Evolutionary conservation across 371 early-diverging fungal genomes (phyloP), one percentile per base, ranked within the genome.

Genomic region (Mortierella sp.): DNA sequence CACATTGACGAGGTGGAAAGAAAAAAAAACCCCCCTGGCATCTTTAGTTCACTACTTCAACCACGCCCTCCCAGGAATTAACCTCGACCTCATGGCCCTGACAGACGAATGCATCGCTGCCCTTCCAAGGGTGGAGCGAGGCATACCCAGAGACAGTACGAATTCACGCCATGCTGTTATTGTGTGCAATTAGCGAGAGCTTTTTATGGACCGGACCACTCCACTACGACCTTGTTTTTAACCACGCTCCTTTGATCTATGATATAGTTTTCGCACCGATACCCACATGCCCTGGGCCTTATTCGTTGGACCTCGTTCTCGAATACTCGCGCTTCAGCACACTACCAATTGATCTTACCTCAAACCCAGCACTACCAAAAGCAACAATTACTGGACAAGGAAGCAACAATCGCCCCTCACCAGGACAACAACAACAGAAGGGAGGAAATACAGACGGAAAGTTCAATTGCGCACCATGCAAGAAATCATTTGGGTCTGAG

Each of bases 401-500:
- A 48, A 38, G 10, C 42, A 55, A 24, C 42, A 55, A 50, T n/a
- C 28, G 48, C 31, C 19, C 1, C 24, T 45, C 73, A 31, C 14
- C 72, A 28, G n/a, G 47, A 28, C 45, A 31, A 8, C 68, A 76
- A 34, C 72, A 73, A 31, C 45, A 52, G 19, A 38, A 28, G 21
- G 65, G 38, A 45, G 70, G 34, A n/a, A 70, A 60, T 70, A 0
- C 71, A 0, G 81, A 81, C 24, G 75, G 54, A 19, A 74, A 80
- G 3, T 80, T 77, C 58, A 82, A 84, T 50, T 88, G 88, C 55
- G 19, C 72, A 6, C 75, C 78, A 1, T 88, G 88, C 76, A 84
- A 81, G 70, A 88, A 88, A 52, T 83, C 84, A 0, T 88, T 88
- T 73, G 80, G 82, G 7, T 78, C 81, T 3, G 84, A 84, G 45